These are phyloP conservation scores for Scheffersomyces segobiensis DNA, from an alignment of 1,139 yeast species.

Conservation along the genomic window DNA sequence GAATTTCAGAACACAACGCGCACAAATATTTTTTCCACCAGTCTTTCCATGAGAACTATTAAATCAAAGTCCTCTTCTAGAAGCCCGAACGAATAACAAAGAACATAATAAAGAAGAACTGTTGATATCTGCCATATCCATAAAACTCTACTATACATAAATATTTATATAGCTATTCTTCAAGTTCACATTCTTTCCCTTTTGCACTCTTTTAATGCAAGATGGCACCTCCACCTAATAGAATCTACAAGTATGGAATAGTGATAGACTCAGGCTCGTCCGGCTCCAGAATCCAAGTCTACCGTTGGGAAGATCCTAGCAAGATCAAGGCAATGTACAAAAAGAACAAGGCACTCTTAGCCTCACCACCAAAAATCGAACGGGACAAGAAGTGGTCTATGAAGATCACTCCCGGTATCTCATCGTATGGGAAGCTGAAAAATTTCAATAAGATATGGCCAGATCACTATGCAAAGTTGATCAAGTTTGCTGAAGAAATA, in stretches of 20 bases:
- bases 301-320: constrained; percentile 60
- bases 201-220: background rate
- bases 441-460: constrained; percentile 56
- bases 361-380: constrained; percentile 61
- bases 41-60: background rate
- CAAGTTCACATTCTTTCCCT: background rate
- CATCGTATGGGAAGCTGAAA: constrained; percentile 46
- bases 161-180: too few species aligned
- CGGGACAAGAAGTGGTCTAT: constrained; percentile 62
- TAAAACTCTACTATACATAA: too few species aligned
- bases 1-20: background rate
- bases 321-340: constrained; percentile 16
- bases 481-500: constrained; percentile 57
- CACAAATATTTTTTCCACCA: background rate
- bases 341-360: constrained; percentile 25
- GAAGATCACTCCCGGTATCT: constrained; percentile 71
- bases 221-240: constrained; percentile 1
- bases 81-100: background rate
- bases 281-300: constrained; percentile 73
- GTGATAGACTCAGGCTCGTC: constrained; percentile 84
- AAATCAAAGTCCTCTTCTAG: background rate
- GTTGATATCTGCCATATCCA: background rate
- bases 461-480: constrained; percentile 55
- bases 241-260: constrained; percentile 56
- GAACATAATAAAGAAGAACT: background rate